These are phyloP conservation scores for Leccinum variicolor DNA, from an alignment of 768 basidiomycete genomes.

Conservation along the genomic window DNA sequence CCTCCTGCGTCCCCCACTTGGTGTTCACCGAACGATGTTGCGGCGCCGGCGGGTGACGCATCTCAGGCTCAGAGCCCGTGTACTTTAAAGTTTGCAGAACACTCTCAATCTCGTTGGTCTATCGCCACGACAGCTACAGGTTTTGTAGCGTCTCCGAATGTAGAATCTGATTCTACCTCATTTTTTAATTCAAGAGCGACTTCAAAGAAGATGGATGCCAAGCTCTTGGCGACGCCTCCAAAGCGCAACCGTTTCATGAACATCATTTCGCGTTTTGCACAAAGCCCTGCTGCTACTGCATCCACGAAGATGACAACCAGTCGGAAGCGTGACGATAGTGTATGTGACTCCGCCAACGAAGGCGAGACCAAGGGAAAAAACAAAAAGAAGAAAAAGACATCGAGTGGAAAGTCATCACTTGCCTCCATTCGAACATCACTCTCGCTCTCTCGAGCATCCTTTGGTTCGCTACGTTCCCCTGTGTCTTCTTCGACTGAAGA, in stretches of 20 bases:
- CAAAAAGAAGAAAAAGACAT: constrained; percentile 11
- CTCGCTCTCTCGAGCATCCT: constrained; percentile 28
- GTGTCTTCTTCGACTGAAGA: constrained; percentile 19
- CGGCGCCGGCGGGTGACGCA: too few relatives aligned
- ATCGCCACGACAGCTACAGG: constrained; percentile 25
- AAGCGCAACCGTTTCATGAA: constrained; percentile 31
- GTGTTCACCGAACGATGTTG: background rate
- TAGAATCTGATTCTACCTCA: constrained; percentile 1
- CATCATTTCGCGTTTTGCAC: constrained; percentile 30
- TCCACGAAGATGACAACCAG: background rate
- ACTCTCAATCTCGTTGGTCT: constrained; percentile 27
- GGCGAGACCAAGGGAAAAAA: constrained; percentile 18
- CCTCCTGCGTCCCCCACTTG: constrained; percentile 7
- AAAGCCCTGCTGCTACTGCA: constrained; percentile 17
- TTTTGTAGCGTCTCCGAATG: constrained; percentile 13
- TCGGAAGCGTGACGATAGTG: constrained; percentile 3
- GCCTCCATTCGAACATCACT: constrained; percentile 30
- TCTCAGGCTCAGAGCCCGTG: background rate
- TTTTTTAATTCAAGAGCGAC: constrained; percentile 6
- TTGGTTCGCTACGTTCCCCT: constrained; percentile 24
- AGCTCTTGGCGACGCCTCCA: constrained; percentile 19
- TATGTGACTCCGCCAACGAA: constrained; percentile 21
- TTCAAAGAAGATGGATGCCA: constrained; percentile 13
- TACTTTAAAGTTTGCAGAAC: background rate
- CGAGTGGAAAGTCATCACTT: constrained; percentile 29